A percentile compares a stretch with the other conserved stretches of the same genome.
Conservation (phyloP, 805 yeast species). For the Suhomyces sp. region DNA sequence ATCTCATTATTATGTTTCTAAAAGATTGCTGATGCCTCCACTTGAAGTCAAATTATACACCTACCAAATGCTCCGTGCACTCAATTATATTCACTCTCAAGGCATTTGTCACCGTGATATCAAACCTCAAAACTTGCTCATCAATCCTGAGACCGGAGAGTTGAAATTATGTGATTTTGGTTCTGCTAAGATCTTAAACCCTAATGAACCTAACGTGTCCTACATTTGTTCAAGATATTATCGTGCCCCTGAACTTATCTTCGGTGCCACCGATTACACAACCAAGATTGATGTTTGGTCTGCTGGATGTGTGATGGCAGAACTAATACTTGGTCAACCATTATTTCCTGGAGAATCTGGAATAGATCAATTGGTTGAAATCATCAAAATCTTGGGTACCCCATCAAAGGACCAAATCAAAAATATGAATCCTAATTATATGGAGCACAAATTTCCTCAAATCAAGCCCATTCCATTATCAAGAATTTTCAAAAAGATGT, state of each 20-base stretch:
- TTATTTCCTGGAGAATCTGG: slow-evolving; percentile 98
- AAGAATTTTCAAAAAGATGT: slow-evolving; percentile 60
- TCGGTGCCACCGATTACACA: slow-evolving; percentile 95
- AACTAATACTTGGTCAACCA: slow-evolving; percentile 91
- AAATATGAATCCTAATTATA: slow-evolving; percentile 94
- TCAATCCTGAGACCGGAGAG: slow-evolving; percentile 81
- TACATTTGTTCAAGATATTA: slow-evolving; percentile 96
- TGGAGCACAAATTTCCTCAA: slow-evolving; percentile 94
- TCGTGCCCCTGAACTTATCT: slow-evolving; percentile 95
- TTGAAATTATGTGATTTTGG: slow-evolving; percentile 96
- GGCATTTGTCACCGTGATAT: slow-evolving; percentile 93
- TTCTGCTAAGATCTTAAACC: slow-evolving; percentile 85
- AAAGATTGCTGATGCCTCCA: slow-evolving; percentile 77
- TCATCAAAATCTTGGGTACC: slow-evolving; percentile 92
- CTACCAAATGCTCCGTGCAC: slow-evolving; percentile 70
- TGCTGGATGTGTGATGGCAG: slow-evolving; percentile 98
- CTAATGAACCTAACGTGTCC: slow-evolving; percentile 90
- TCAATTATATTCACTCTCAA: slow-evolving; percentile 72
- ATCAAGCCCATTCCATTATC: slow-evolving; percentile 74
- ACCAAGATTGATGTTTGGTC: slow-evolving; percentile 98
- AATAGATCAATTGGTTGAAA: slow-evolving; percentile 94
- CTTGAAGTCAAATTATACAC: slow-evolving; percentile 85
- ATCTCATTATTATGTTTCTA: slow-evolving; percentile 74
- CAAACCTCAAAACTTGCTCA: slow-evolving; percentile 83
- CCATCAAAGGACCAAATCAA: slow-evolving; percentile 89